Evolutionary conservation across 352 stramenopile species (phyloP).

Genomic region (Globisporangium nagaii): DNA sequence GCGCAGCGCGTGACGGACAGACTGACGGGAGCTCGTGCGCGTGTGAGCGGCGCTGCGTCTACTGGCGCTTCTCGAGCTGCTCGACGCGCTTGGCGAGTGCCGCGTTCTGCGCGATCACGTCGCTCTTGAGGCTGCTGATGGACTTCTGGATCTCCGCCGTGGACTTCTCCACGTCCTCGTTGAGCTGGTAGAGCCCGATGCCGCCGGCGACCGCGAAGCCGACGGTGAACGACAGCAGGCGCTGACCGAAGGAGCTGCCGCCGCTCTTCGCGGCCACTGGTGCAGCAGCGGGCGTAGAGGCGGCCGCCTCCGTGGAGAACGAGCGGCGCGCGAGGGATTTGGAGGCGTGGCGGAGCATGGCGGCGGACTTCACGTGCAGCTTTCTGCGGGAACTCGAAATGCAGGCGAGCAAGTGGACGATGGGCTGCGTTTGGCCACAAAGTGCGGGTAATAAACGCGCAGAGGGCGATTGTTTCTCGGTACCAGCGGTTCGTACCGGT

Average conservation of each 20-base stretch:
- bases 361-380: conserved; percentile 1
- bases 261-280: conserved; percentile 16
- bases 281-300: background rate
- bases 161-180: conserved; percentile 65
- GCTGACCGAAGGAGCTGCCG: conserved; percentile 70
- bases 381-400: too few relatives aligned
- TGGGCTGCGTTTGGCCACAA: too few relatives aligned
- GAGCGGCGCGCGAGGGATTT: conserved; percentile 20
- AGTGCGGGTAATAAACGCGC: too few relatives aligned
- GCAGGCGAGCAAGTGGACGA: too few relatives aligned
- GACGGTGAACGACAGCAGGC: conserved; percentile 61
- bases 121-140: conserved; percentile 57
- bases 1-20: too few relatives aligned
- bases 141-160: conserved; percentile 66
- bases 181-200: conserved; percentile 65
- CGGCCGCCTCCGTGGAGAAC: conserved; percentile 46
- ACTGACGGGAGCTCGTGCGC: too few relatives aligned
- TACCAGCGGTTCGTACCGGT: too few relatives aligned
- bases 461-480: too few relatives aligned
- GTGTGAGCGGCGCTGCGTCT: conserved; percentile 14
- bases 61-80: conserved; percentile 67
- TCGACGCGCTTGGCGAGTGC: conserved; percentile 70
- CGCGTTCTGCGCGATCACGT: conserved; percentile 63
- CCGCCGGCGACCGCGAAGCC: conserved; percentile 56
- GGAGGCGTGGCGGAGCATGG: conserved; percentile 11